Percentiles rank a stretch among this genome's conserved stretches.
These are phyloP conservation scores for Melanomma pulvis-pyrius DNA, from an alignment of 495 filamentous ascomycete genomes.

Conservation along the genomic window DNA sequence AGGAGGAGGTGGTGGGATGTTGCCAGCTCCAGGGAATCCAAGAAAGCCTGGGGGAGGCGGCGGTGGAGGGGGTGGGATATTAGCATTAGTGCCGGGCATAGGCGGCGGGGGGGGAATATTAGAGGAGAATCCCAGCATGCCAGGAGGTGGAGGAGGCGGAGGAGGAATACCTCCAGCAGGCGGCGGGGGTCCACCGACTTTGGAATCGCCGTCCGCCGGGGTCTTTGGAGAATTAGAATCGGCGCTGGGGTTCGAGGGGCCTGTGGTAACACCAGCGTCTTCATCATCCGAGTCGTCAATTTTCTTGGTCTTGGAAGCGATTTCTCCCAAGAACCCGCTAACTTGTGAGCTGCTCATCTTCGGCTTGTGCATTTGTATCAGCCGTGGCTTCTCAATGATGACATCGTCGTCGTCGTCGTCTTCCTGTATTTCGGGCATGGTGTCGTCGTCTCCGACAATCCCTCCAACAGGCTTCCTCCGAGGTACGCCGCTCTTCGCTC, in stretches of 20 bases:
- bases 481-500: constrained; percentile 51
- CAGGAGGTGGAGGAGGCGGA: constrained; percentile 54
- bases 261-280: constrained; percentile 73
- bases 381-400: constrained; percentile 48
- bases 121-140: constrained; percentile 46
- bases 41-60: constrained; percentile 53
- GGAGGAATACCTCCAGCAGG: constrained; percentile 50
- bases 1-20: constrained; percentile 44
- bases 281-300: constrained; percentile 71
- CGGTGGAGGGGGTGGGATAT: constrained; percentile 53
- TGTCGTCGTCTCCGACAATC: constrained; percentile 44
- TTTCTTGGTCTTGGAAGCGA: constrained; percentile 73
- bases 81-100: constrained; percentile 53
- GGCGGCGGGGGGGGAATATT: constrained; percentile 55
- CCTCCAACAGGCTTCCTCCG: constrained; percentile 43
- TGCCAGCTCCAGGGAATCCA: constrained; percentile 50
- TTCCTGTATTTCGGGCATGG: constrained; percentile 25
- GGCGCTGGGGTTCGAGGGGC: constrained; percentile 73
- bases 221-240: constrained; percentile 72
- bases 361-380: constrained; percentile 62
- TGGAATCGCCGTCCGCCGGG: constrained; percentile 65
- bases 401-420: constrained; percentile 48
- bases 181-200: constrained; percentile 53
- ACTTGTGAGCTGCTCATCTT: constrained; percentile 74
- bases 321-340: constrained; percentile 76